Conservation (phyloP, 2,329 filamentous ascomycete genomes). For the Phyllachora maydis region DNA sequence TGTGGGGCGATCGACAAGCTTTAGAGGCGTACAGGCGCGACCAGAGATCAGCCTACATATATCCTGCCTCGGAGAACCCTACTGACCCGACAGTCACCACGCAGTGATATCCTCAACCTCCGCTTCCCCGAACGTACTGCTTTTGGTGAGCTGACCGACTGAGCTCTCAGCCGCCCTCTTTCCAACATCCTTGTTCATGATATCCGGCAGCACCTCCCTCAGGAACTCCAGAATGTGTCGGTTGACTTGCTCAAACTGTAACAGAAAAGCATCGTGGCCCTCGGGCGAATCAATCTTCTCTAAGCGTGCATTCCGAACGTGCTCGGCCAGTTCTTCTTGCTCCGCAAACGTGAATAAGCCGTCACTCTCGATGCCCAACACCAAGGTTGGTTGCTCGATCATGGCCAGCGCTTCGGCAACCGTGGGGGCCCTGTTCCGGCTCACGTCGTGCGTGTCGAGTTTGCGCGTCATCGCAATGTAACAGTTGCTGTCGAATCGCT, state of each 20-base stretch:
- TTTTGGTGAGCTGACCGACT: conserved; percentile 53
- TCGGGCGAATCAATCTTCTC: conserved; percentile 85
- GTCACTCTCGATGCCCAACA: conserved; percentile 88
- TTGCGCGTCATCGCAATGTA: conserved; percentile 98
- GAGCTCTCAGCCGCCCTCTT: conserved; percentile 21
- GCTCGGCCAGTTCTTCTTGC: conserved; percentile 74
- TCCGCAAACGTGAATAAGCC: conserved; percentile 95
- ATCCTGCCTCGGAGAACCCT: too few species aligned
- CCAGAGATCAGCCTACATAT: too few species aligned
- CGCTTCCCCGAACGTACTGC: conserved; percentile 82
- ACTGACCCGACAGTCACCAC: too few species aligned
- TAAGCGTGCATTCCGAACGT: conserved; percentile 57
- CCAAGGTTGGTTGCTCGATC: conserved; percentile 76
- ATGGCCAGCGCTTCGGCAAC: conserved; percentile 57
- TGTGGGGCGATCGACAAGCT: too few species aligned
- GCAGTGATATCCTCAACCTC: conserved; percentile 93
- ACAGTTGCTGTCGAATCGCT: conserved; percentile 93
- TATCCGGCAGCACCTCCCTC: conserved; percentile 62
- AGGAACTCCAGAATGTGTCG: conserved; percentile 69
- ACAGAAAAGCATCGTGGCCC: conserved; percentile 85
- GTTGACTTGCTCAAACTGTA: conserved; percentile 97
- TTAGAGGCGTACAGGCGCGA: too few species aligned
- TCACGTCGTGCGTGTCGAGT: conserved; percentile 91
- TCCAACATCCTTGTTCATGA: conserved; percentile 48
- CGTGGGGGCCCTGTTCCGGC: conserved; percentile 46